Percentiles rank a stretch among this genome's conserved stretches.
Evolutionary conservation across 2,329 filamentous ascomycete species (phyloP).

Genomic region (Paecilomyces variotii): DNA sequence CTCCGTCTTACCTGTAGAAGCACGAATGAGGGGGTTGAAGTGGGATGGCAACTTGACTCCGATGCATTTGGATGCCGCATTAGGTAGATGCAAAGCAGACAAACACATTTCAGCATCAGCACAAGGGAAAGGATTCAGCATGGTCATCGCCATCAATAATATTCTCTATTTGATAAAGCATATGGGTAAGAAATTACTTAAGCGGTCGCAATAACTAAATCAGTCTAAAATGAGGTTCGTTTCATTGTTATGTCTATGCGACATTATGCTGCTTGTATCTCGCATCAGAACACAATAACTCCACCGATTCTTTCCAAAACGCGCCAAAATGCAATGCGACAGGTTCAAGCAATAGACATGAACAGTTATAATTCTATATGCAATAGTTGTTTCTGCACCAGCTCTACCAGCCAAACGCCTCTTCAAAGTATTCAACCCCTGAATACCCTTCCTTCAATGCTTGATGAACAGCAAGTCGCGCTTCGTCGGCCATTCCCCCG

Average conservation of each 20-base stretch:
- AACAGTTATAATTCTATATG: neutral
- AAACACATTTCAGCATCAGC: neutral
- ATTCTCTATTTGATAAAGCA: neutral
- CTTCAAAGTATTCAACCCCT: conserved; percentile 36
- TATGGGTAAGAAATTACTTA: neutral
- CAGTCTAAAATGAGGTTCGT: neutral
- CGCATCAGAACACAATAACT: neutral
- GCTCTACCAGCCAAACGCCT: conserved; percentile 32
- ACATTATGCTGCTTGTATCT: neutral
- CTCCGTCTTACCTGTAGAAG: no score
- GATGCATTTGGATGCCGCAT: no score
- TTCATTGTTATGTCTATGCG: neutral
- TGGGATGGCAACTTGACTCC: no score
- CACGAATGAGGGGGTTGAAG: no score
- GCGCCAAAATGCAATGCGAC: neutral
- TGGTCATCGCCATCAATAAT: neutral
- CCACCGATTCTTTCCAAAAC: neutral
- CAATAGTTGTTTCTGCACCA: neutral
- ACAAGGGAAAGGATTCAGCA: neutral
- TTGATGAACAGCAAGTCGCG: conserved; percentile 26
- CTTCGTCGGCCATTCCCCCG: conserved; percentile 33
- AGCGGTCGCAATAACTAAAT: neutral
- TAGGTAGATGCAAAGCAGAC: neutral
- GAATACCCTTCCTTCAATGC: conserved; percentile 17
- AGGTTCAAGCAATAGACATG: neutral